Conservation (phyloP, 108 stramenopile genomes). For the Cylindrotheca closterium region DNA sequence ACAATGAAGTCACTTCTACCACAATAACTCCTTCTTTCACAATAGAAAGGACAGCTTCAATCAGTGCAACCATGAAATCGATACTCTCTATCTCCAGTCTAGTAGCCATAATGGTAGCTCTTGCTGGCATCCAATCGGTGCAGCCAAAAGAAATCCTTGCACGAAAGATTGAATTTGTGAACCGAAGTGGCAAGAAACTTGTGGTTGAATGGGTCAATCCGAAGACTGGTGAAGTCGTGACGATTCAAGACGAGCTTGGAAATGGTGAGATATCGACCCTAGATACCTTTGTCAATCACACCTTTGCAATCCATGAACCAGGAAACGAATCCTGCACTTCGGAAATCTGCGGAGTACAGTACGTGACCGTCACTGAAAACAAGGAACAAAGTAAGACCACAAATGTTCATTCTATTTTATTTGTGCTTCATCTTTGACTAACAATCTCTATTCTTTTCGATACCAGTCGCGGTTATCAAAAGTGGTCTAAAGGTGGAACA, state of each 20-base stretch:
- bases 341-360: slow-evolving; percentile 41
- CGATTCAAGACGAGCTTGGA: slow-evolving; percentile 19
- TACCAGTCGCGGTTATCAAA: slow-evolving; percentile 25
- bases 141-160: too few species aligned
- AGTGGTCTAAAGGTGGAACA: slow-evolving; percentile 7
- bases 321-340: slow-evolving; percentile 8
- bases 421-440: slow-evolving; percentile 24
- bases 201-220: slow-evolving; percentile 69
- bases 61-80: too few species aligned
- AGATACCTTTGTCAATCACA: slow-evolving; percentile 75
- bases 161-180: slow-evolving; percentile 26
- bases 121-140: too few species aligned
- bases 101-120: too few species aligned
- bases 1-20: too few species aligned
- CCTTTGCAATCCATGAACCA: slow-evolving; percentile 55
- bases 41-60: too few species aligned
- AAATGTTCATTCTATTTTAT: too few species aligned
- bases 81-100: too few species aligned
- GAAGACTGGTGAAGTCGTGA: slow-evolving; percentile 32
- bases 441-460: slow-evolving; percentile 12
- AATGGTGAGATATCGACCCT: slow-evolving; percentile 39
- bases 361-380: slow-evolving; percentile 56
- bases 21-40: too few species aligned
- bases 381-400: slow-evolving; percentile 40
- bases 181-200: slow-evolving; percentile 42